These are phyloP conservation scores for Phaeoacremonium minimum DNA, from an alignment of 2,329 filamentous ascomycete species.

Conservation along the genomic window DNA sequence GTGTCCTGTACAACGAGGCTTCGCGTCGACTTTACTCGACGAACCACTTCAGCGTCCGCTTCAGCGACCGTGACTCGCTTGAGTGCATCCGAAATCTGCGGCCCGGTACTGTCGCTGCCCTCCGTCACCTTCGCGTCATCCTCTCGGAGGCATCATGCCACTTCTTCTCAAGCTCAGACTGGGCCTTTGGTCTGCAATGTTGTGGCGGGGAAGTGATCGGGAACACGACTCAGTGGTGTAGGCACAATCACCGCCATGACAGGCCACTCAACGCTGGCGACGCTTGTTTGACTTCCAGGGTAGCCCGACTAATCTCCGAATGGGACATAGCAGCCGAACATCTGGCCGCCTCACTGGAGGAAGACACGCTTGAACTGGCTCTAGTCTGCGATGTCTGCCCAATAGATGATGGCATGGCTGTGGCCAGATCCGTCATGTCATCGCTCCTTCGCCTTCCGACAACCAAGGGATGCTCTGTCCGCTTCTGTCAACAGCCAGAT, in stretches of 20 bases:
- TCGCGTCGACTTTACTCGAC: constrained; percentile 8
- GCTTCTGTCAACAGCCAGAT: constrained; percentile 4
- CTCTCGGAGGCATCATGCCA: constrained; percentile 8
- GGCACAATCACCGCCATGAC: not conserved
- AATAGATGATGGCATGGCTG: not conserved
- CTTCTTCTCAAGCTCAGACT: not conserved
- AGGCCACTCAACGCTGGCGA: not conserved
- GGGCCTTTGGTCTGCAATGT: not conserved
- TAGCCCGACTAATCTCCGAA: too few relatives aligned
- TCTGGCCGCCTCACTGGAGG: constrained; percentile 2
- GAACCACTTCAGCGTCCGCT: constrained; percentile 8
- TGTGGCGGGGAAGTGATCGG: too few relatives aligned
- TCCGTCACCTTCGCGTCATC: constrained; percentile 8
- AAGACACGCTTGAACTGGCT: constrained; percentile 3
- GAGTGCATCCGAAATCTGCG: constrained; percentile 3
- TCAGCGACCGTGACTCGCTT: not conserved
- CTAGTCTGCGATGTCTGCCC: constrained; percentile 8
- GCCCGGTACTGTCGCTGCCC: constrained; percentile 1
- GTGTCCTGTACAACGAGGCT: constrained; percentile 6
- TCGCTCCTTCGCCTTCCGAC: constrained; percentile 5
- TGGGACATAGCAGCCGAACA: constrained; percentile 3
- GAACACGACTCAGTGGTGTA: not conserved
- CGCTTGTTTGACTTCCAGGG: constrained; percentile 1
- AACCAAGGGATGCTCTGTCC: constrained; percentile 7
- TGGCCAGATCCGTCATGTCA: constrained; percentile 2